Evolutionary conservation across 352 stramenopile genomes (phyloP), one percentile per base, ranked within the genome.

Genomic region (Elongisporangium anandrum): DNA sequence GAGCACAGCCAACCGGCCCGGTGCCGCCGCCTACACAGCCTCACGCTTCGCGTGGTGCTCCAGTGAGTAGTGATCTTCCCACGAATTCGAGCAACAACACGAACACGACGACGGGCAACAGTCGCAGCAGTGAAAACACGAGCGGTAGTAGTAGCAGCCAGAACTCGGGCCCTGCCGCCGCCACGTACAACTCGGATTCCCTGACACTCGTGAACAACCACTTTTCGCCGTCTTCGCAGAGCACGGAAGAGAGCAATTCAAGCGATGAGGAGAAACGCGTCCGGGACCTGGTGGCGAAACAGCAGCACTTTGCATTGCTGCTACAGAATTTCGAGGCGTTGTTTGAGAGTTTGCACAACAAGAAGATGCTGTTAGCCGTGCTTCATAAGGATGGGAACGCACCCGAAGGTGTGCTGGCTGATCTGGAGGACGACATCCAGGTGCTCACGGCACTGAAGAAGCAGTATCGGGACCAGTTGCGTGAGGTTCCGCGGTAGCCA

Each of bases 281-380:
- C 26, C 77, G 72, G 21, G 77, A 80, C 15, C 76, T 75, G n/a
- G 63, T 92, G n/a, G 73, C 75, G 0, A 80, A 90, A 57, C 82
- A 92, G 54, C 90, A 92, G 61, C 90, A 89, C 59, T 92, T 92
- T 63, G 81, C 79, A 2, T 54, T 92, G 51, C 56, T 92, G 70
- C 61, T 92, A 63, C 82, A 92, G 59, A 92, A 92, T 64, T 92
- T 92, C 59, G 82, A 92, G 61, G 79, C 81, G 45, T 89, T 90
- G 50, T 92, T 92, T 47, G 83, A 92, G 65, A 89, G 78, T 57
- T 66, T 92, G 24, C 80, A 92, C 70, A 92, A 90, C 68, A 92
- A 89, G 73, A 92, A 92, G 59, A 76, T 90, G 57, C 70, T 92
- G 17, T 56, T 92, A 13, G 80, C 80, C 22, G 82, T 78, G 12